phyloP scores from a whole-genome alignment of 225 moss, liverwort and hornwort species.

The Marchantia polymorpha region DNA sequence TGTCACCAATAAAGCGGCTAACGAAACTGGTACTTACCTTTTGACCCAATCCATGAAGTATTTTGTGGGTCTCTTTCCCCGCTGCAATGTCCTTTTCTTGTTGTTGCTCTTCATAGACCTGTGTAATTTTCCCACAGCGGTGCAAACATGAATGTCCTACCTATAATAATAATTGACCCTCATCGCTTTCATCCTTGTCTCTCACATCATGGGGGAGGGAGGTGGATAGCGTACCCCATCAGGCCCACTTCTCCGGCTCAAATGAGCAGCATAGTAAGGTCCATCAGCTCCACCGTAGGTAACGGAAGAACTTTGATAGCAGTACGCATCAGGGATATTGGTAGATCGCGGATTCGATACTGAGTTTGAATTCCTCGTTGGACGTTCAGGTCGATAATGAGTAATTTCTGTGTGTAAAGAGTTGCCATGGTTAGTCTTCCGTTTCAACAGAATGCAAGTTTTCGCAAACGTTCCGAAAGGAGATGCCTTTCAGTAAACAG shows the following conservation, averaged over 20 bases:
- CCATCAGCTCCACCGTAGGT: conserved; percentile 49
- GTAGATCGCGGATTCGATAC: background rate
- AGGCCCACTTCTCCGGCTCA: conserved; percentile 37
- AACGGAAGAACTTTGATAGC: conserved; percentile 46
- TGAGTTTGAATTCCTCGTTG: background rate
- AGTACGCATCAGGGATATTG: conserved; percentile 22
- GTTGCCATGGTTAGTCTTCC: background rate
- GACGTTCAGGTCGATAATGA: conserved; percentile 9
- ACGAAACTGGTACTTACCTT: conserved; percentile 8
- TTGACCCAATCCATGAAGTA: conserved; percentile 32
- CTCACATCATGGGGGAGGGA: no score
- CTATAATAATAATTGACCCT: no score
- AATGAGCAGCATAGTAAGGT: conserved; percentile 38
- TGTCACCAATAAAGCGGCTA: no score
- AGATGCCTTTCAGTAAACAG: no score
- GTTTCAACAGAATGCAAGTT: background rate
- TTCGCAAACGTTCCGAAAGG: background rate
- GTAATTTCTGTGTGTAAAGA: background rate
- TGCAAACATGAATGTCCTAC: no score
- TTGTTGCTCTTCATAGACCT: conserved; percentile 45
- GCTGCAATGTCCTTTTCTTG: conserved; percentile 29
- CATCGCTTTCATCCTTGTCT: no score
- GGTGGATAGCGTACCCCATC: conserved; percentile 33
- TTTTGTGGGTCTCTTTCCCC: conserved; percentile 33
- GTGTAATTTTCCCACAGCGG: background rate